Evolutionary conservation across 768 basidiomycete species (phyloP).

Genomic region (Strobilomyces echinocephalus): DNA sequence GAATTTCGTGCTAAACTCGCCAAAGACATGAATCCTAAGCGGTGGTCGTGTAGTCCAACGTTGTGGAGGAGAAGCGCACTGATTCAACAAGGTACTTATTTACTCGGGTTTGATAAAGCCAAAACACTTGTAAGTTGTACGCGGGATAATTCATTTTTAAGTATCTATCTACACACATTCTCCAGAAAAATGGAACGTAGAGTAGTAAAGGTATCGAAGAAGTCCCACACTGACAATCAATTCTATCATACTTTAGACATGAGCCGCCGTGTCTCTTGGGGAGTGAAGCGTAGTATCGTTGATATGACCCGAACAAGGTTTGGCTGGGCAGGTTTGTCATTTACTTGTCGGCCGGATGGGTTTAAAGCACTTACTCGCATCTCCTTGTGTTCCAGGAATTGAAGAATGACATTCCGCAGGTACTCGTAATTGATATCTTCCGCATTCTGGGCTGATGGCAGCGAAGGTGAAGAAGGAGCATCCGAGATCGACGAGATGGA

Average conservation of each 20-base stretch:
- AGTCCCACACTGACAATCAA: neutral
- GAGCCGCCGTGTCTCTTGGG: slow-evolving; percentile 86
- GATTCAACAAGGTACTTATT: too few species aligned
- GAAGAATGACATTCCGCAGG: slow-evolving; percentile 90
- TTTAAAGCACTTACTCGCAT: slow-evolving; percentile 71
- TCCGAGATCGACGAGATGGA: slow-evolving; percentile 43
- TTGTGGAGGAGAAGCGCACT: neutral
- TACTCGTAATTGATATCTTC: slow-evolving; percentile 97
- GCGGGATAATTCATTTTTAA: neutral
- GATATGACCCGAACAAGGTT: slow-evolving; percentile 89
- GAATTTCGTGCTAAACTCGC: slow-evolving; percentile 67
- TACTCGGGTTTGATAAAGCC: neutral
- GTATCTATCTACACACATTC: neutral
- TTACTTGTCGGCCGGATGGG: neutral
- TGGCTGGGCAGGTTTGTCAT: slow-evolving; percentile 44
- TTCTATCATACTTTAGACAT: slow-evolving; percentile 70
- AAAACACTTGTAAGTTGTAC: neutral
- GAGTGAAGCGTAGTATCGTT: slow-evolving; percentile 90
- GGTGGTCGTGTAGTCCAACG: neutral
- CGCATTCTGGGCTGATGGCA: slow-evolving; percentile 46
- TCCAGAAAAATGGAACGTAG: neutral
- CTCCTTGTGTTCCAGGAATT: slow-evolving; percentile 97
- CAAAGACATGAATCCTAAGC: slow-evolving; percentile 50
- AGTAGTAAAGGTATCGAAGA: slow-evolving; percentile 1
- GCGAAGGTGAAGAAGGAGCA: slow-evolving; percentile 33